phyloP scores from a whole-genome alignment of 2,329 filamentous ascomycete species.

The Alternaria infectoria region DNA sequence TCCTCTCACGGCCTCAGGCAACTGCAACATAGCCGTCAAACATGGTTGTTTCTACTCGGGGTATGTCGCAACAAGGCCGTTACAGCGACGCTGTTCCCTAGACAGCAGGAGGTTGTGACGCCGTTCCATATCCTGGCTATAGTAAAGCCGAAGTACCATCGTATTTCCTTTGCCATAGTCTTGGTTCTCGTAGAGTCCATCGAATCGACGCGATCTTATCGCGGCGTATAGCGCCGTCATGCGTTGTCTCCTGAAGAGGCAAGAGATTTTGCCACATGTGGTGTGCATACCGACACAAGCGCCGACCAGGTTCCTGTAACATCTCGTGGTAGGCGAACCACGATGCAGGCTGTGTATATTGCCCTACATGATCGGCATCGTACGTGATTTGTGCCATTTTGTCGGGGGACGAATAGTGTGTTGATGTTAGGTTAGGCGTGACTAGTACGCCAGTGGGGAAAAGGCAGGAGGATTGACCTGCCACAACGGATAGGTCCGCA shows the following conservation, averaged over 20 bases:
- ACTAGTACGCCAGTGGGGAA: conserved; percentile 2
- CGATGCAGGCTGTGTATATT: conserved; percentile 5
- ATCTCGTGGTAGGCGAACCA: conserved; percentile 5
- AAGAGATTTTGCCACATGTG: conserved; percentile 3
- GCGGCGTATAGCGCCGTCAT: background rate
- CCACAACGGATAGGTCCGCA: conserved; percentile 4
- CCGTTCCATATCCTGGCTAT: background rate
- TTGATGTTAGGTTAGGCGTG: background rate
- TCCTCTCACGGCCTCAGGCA: background rate
- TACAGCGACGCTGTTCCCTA: conserved; percentile 6
- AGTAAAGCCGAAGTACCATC: background rate
- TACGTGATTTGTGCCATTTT: background rate
- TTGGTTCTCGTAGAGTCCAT: background rate
- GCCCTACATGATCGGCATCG: background rate
- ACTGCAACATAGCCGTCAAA: background rate
- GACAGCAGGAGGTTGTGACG: conserved; percentile 10
- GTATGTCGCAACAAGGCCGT: background rate
- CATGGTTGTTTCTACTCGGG: background rate
- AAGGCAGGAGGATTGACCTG: conserved; percentile 11
- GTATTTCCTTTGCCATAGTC: background rate
- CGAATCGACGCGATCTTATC: background rate
- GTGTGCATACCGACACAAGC: conserved; percentile 12
- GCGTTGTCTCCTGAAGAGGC: background rate
- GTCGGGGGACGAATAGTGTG: conserved; percentile 3
- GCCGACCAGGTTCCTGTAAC: background rate